These are phyloP conservation scores for Biscogniauxia marginata DNA, from an alignment of 2,329 filamentous ascomycete species.

Conservation along the genomic window DNA sequence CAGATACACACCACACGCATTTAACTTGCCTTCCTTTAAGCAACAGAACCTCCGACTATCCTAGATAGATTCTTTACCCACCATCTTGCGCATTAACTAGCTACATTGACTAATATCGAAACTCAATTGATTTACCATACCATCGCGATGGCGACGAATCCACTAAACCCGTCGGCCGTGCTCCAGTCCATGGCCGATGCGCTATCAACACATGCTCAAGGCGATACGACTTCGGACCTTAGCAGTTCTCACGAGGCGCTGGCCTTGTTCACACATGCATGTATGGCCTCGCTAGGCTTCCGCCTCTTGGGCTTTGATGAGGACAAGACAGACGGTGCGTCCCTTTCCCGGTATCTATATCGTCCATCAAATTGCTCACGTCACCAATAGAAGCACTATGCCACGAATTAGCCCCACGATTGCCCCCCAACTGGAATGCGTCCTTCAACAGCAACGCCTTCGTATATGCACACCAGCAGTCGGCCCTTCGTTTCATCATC, in stretches of 20 bases:
- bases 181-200: conserved; percentile 59
- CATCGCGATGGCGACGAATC: conserved; percentile 30
- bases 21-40: background rate
- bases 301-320: conserved; percentile 80
- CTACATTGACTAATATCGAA: background rate
- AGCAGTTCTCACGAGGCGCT: conserved; percentile 78
- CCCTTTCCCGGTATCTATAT: background rate
- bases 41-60: background rate
- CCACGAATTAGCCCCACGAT: conserved; percentile 55
- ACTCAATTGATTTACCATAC: background rate
- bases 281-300: conserved; percentile 78
- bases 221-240: conserved; percentile 59
- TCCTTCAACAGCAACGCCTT: conserved; percentile 72
- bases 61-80: background rate
- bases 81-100: conserved; percentile 4
- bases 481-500: conserved; percentile 78
- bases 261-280: conserved; percentile 80
- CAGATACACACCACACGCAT: conserved; percentile 1
- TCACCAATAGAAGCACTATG: conserved; percentile 52
- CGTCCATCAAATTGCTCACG: background rate
- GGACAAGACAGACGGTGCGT: conserved; percentile 67
- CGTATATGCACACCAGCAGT: conserved; percentile 82
- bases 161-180: conserved; percentile 45
- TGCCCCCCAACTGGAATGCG: conserved; percentile 80
- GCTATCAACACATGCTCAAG: conserved; percentile 52